Evolutionary conservation across 768 basidiomycete genomes (phyloP), one percentile per base, ranked within the genome.

Genomic region (Lactarius quietus): DNA sequence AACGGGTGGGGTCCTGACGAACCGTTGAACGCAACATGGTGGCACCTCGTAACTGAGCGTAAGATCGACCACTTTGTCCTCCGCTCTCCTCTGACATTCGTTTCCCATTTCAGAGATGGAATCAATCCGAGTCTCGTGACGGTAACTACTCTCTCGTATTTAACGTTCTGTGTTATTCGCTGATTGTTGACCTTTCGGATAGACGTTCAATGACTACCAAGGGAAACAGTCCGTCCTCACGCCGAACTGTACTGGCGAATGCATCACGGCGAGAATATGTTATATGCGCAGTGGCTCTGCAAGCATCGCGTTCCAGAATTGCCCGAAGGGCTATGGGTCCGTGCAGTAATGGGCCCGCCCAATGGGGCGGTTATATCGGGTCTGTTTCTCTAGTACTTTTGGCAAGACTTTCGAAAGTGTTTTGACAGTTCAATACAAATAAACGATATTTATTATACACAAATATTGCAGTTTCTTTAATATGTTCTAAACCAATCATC

Each of bases 21-120:
- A n/a, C n/a, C n/a, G n/a, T n/a, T n/a, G n/a, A n/a, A n/a, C n/a
- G n/a, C n/a, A n/a, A 91, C 90, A 10, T 92, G 87, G 86, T 92
- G 90, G 90, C 90, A 91, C 70, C 82, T 74, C 54, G 87, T 92
- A 45, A 91, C 90, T 14, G 88, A 90, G 76, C 82, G 88, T 86
- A 62, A 67, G 80, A 76, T 3, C 17, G 2, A 51, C 23, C n/a
- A n/a, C n/a, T 36, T 64, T 29, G 20, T 7, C 39, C 28, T 26
- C 54, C 31, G 20, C 53, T 20, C n/a, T 26, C 41, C 26, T 26
- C 58, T 63, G 39, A 67, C 26, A 28, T n/a, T n/a, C 15, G 2
- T 29, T 61, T 26, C 41, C 33, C 59, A n/a, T n/a, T 64, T 26
- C 56, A 86, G 87, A 83, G 51, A 87, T 89, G 86, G 78, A 82